Base-by-base conservation (phyloP, 495 filamentous ascomycete species). In the Aspergillus nanangensis region DNA sequence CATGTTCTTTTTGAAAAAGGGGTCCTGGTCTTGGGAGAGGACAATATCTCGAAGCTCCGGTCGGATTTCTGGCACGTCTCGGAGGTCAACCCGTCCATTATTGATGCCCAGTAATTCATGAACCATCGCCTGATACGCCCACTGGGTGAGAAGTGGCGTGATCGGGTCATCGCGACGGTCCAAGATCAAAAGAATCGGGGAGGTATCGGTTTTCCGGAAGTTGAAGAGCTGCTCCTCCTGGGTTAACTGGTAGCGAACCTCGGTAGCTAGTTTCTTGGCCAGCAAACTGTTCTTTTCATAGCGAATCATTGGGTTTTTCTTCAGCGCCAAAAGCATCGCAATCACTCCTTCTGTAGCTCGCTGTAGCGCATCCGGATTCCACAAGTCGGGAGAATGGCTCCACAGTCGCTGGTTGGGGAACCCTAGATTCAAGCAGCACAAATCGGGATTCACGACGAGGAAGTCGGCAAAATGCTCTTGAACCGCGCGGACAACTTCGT, bases 1-100 rank as follows among this genome's bases (percentile, higher is more conserved):
- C 94, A 98, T 97, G 63, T 98, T 98, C 70, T 95, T 96, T 69
- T 96, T 96, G 71, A 97, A 98, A 70, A 98, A 98, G 0, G 93
- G 94, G 58, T 98, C 93, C 63, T 97, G 94, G 50, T 97, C 94
- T 65, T 94, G 94, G 1, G 92, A 95, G 15, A 98, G 71, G 9
- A 95, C 91, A 47, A 98, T 92, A 70, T 98, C 93, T 67, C 87
- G 90, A 20, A 97, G 74, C 67, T 98, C 93, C 13, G 88, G 85
- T 40, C 89, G 77, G 38, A 96, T 80, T 43, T 96, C 93, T 25
- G 90, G 91, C 0, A 96, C 86, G 42, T 88, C 80, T 48, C 81
- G 83, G 34, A 98, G 73, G 56, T 95, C 86, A 3, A 97, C 92
- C 17, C 90, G 78, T 15, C 93, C 93, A 62, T 96, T 96, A 47